Conservation (phyloP, 1,284 basidiomycete species). For the Trichosporon asahii region DNA sequence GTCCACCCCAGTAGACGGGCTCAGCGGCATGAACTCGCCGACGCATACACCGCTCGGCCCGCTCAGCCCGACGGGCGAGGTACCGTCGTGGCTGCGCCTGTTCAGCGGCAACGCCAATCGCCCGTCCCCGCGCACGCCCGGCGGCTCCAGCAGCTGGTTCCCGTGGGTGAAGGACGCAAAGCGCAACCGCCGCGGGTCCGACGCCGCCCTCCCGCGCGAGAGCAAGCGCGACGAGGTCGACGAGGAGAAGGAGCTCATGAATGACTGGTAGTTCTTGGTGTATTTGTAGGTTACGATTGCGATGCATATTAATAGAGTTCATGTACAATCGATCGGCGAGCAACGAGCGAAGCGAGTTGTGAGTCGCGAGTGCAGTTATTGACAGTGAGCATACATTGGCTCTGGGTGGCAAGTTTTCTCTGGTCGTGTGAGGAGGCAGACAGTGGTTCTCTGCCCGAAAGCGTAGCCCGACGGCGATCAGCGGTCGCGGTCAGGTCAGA, state of each 20-base stretch:
- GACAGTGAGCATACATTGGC: background rate
- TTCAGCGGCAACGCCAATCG: slow-evolving; percentile 10
- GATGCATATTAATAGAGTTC: slow-evolving; percentile 8
- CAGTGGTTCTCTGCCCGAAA: too few species aligned
- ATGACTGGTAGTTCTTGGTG: background rate
- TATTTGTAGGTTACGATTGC: slow-evolving; percentile 10
- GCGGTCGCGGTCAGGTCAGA: too few species aligned
- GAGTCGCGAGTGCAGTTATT: background rate
- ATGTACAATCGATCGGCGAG: background rate
- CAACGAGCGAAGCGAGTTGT: background rate
- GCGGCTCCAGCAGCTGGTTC: slow-evolving; percentile 23
- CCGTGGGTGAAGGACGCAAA: slow-evolving; percentile 13
- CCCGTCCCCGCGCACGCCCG: slow-evolving; percentile 22
- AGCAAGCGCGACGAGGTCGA: slow-evolving; percentile 16
- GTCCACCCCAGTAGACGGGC: slow-evolving; percentile 3
- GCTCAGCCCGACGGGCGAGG: slow-evolving; percentile 21
- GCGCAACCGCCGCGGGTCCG: slow-evolving; percentile 8
- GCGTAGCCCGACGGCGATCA: too few species aligned
- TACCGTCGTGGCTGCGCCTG: slow-evolving; percentile 24
- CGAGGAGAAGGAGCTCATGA: slow-evolving; percentile 33
- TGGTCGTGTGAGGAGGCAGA: background rate
- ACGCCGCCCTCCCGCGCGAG: background rate
- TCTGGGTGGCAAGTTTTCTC: background rate
- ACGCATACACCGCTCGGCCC: slow-evolving; percentile 11
- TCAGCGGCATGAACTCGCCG: slow-evolving; percentile 15